Evolutionary conservation across 768 basidiomycete genomes (phyloP).

Genomic region (Leccinellum rugosiceps): DNA sequence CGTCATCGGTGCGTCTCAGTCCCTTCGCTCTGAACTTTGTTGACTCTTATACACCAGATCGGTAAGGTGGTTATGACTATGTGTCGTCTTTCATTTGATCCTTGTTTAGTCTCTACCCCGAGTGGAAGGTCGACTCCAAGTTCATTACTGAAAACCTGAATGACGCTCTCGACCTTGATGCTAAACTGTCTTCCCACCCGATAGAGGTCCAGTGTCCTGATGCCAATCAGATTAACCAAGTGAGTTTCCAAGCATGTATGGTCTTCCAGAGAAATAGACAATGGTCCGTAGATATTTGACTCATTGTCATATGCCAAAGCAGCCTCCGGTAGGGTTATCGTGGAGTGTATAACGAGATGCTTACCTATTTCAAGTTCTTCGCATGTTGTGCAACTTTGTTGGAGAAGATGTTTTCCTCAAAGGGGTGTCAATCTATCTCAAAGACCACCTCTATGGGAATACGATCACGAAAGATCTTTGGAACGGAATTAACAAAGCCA

Average conservation of each 20-base stretch:
- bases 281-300: constrained; percentile 73
- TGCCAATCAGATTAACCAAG: constrained; percentile 80
- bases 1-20: constrained; percentile 53
- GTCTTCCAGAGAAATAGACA: not conserved
- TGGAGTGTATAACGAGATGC: not conserved
- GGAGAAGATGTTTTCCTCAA: constrained; percentile 86
- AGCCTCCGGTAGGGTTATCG: constrained; percentile 53
- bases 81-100: not conserved
- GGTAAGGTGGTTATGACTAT: constrained; percentile 35
- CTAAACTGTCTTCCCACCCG: constrained; percentile 85
- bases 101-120: constrained; percentile 63
- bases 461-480: constrained; percentile 85
- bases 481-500: constrained; percentile 77
- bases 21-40: not conserved
- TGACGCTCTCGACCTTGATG: constrained; percentile 77
- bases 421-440: constrained; percentile 90
- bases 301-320: constrained; percentile 84
- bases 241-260: constrained; percentile 16
- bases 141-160: constrained; percentile 81
- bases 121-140: constrained; percentile 79
- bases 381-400: constrained; percentile 87
- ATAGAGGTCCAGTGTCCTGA: constrained; percentile 91
- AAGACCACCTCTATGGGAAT: constrained; percentile 81
- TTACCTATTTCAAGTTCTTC: constrained; percentile 56
- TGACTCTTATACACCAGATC: constrained; percentile 41